phyloP scores from a whole-genome alignment of 345 rosid species.

The Eucalyptus albens region DNA sequence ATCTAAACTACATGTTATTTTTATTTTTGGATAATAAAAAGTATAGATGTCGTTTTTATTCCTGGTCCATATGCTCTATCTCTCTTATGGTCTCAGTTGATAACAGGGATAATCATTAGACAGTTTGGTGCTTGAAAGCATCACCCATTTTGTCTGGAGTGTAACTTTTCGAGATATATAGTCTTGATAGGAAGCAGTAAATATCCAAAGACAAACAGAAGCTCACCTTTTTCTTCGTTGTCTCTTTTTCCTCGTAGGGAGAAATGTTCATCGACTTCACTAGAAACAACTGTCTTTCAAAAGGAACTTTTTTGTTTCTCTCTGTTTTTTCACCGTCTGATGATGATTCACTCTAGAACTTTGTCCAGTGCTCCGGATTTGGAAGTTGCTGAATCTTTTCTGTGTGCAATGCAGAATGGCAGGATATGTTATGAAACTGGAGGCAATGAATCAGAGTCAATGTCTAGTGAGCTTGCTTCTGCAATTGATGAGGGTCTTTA shows the following conservation, averaged over 20 bases:
- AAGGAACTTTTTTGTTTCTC: background rate
- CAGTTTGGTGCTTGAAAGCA: background rate
- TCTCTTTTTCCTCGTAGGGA: background rate
- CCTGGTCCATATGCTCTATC: background rate
- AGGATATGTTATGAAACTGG: constrained; percentile 24
- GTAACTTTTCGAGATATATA: background rate
- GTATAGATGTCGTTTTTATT: background rate
- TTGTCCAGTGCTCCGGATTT: background rate
- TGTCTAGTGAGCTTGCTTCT: constrained; percentile 74
- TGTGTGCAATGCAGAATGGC: constrained; percentile 56
- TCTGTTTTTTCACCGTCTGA: background rate
- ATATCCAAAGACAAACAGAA: background rate
- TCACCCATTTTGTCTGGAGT: background rate
- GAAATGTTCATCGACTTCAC: background rate
- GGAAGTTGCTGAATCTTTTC: background rate
- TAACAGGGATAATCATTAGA: background rate
- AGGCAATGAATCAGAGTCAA: constrained; percentile 30
- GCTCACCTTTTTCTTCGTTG: background rate
- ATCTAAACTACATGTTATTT: background rate
- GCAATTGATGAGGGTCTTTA: constrained; percentile 88
- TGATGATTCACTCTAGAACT: background rate
- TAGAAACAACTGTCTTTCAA: background rate
- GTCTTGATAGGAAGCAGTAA: background rate
- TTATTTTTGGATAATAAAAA: background rate
- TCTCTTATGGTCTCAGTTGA: background rate